Evolutionary conservation across 495 filamentous ascomycete species (phyloP).

Genomic region (Annulohypoxylon bovei): DNA sequence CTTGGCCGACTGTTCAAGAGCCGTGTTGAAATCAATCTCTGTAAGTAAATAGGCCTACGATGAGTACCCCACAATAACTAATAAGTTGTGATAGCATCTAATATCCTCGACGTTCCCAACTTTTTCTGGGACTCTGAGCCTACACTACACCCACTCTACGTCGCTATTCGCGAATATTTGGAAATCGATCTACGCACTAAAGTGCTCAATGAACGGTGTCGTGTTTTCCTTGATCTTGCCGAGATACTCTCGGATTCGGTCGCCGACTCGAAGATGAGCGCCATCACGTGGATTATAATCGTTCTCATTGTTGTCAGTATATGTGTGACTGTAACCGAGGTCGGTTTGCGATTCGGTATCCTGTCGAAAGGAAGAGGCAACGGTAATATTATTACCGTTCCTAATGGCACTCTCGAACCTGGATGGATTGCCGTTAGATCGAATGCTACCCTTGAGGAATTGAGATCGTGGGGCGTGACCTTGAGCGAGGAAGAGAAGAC

Average conservation of each 20-base stretch:
- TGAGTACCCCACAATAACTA: constrained; percentile 23
- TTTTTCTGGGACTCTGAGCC: constrained; percentile 99
- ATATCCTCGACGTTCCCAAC: constrained; percentile 95
- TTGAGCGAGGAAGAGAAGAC: constrained; percentile 53
- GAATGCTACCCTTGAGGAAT: constrained; percentile 55
- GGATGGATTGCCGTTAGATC: constrained; percentile 32
- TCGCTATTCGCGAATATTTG: constrained; percentile 94
- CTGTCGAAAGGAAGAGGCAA: constrained; percentile 60
- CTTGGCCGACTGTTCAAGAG: constrained; percentile 90
- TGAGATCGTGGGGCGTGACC: constrained; percentile 48
- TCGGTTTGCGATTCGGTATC: constrained; percentile 85
- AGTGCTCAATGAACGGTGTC: constrained; percentile 95
- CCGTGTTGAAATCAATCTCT: constrained; percentile 96
- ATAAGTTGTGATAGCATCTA: constrained; percentile 71
- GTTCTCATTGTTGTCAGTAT: constrained; percentile 91
- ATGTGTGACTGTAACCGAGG: constrained; percentile 88
- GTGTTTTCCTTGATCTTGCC: constrained; percentile 95
- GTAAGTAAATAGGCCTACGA: constrained; percentile 61
- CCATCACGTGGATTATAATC: constrained; percentile 98
- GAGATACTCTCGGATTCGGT: constrained; percentile 94
- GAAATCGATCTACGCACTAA: constrained; percentile 95
- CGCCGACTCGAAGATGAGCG: constrained; percentile 91
- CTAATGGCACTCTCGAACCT: background rate
- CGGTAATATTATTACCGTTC: constrained; percentile 14
- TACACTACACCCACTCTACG: constrained; percentile 92